These are phyloP conservation scores for Amanita pallidorosea DNA, from an alignment of 768 basidiomycete species.

Conservation along the genomic window DNA sequence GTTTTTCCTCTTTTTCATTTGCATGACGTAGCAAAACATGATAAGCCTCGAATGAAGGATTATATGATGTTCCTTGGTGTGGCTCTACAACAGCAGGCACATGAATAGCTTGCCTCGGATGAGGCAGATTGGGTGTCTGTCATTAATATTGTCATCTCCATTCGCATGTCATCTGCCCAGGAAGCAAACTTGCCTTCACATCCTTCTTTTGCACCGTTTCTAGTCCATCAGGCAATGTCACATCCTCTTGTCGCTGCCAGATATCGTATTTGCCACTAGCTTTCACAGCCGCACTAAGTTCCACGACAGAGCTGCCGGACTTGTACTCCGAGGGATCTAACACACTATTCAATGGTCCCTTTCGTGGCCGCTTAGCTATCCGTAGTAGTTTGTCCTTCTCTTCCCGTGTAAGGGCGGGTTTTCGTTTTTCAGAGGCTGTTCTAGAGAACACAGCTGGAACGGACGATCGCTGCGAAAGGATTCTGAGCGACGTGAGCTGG, in stretches of 20 bases:
- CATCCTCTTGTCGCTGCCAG: slow-evolving; percentile 34
- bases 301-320: slow-evolving; percentile 53
- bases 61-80: slow-evolving; percentile 82
- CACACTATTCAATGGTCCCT: slow-evolving; percentile 63
- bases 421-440: slow-evolving; percentile 27
- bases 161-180: not conserved
- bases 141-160: not conserved
- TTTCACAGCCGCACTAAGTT: slow-evolving; percentile 59
- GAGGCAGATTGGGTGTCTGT: slow-evolving; percentile 1
- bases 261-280: slow-evolving; percentile 57
- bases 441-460: slow-evolving; percentile 74
- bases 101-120: slow-evolving; percentile 30
- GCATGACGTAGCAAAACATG: slow-evolving; percentile 61
- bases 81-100: slow-evolving; percentile 61
- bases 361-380: slow-evolving; percentile 62
- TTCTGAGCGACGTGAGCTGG: slow-evolving; percentile 60
- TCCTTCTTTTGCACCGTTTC: slow-evolving; percentile 30
- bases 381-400: slow-evolving; percentile 70
- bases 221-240: slow-evolving; percentile 24
- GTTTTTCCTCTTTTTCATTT: slow-evolving; percentile 51
- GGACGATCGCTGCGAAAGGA: slow-evolving; percentile 79
- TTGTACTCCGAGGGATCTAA: slow-evolving; percentile 60
- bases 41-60: slow-evolving; percentile 69
- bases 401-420: slow-evolving; percentile 38
- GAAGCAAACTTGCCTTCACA: slow-evolving; percentile 37